Percentiles rank a stretch among this genome's conserved stretches.
Evolutionary conservation across 73 alveolate genomes (phyloP).

Genomic region (Paramecium bursaria): DNA sequence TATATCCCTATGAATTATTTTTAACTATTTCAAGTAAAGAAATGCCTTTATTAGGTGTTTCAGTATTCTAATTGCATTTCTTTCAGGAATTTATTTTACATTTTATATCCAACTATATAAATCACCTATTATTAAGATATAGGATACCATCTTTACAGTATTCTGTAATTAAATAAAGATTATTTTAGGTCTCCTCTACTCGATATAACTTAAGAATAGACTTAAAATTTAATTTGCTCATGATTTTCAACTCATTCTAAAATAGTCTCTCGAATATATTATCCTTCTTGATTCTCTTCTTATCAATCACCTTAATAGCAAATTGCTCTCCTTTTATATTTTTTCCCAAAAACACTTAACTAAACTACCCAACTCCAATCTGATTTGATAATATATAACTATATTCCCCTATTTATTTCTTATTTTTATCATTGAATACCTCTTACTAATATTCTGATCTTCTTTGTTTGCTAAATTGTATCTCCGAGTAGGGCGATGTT

Average conservation of each 20-base stretch:
- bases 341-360: no score
- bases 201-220: slow-evolving; percentile 14
- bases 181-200: neutral
- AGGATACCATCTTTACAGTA: slow-evolving; percentile 48
- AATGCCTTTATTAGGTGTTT: slow-evolving; percentile 65
- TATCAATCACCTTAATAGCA: slow-evolving; percentile 46
- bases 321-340: no score
- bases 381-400: no score
- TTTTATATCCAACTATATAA: slow-evolving; percentile 14
- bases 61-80: slow-evolving; percentile 60
- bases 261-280: slow-evolving; percentile 2
- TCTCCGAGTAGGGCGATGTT: no score
- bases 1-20: slow-evolving; percentile 73
- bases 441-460: no score
- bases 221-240: neutral
- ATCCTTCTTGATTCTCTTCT: neutral
- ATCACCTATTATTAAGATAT: slow-evolving; percentile 18
- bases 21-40: slow-evolving; percentile 3
- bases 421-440: no score
- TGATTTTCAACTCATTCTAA: slow-evolving; percentile 26
- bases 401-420: no score
- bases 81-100: slow-evolving; percentile 43
- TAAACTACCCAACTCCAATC: no score
- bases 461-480: no score
- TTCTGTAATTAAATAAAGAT: slow-evolving; percentile 38